Conservation (phyloP, 352 stramenopile species). For the Pythium scleroteichum region DNA sequence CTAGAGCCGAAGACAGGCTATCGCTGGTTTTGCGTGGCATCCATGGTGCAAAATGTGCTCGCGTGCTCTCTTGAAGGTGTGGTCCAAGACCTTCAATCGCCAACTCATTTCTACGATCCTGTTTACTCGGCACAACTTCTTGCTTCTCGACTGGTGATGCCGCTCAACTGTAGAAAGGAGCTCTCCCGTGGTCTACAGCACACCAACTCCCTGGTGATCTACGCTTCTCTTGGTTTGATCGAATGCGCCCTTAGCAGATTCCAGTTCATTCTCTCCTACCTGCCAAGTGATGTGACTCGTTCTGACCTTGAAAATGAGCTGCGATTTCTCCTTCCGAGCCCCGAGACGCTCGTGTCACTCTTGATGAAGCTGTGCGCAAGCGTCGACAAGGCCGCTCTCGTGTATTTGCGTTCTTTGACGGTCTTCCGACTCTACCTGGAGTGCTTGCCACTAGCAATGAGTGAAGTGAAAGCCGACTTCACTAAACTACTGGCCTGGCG, state of each 20-base stretch:
- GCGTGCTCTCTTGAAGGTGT: conserved; percentile 46
- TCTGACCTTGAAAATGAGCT: conserved; percentile 63
- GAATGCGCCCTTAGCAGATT: conserved; percentile 61
- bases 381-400: conserved; percentile 41
- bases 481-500: conserved; percentile 76
- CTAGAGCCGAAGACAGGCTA: conserved; percentile 75
- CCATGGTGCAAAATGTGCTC: conserved; percentile 70
- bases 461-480: conserved; percentile 83
- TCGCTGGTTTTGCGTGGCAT: conserved; percentile 78
- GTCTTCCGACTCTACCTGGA: conserved; percentile 79
- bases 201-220: conserved; percentile 71
- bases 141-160: conserved; percentile 62
- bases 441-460: conserved; percentile 72
- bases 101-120: not conserved
- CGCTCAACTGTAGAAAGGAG: conserved; percentile 74
- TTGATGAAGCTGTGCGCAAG: conserved; percentile 69
- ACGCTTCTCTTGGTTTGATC: conserved; percentile 68
- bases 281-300: conserved; percentile 9
- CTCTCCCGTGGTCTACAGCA: conserved; percentile 83
- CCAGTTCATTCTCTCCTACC: conserved; percentile 37
- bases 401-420: conserved; percentile 73
- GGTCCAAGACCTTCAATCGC: conserved; percentile 25
- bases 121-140: conserved; percentile 43
- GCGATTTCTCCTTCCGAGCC: conserved; percentile 70
- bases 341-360: conserved; percentile 76